Evolutionary conservation across 768 basidiomycete genomes (phyloP).

Genomic region (Lactarius quietus): DNA sequence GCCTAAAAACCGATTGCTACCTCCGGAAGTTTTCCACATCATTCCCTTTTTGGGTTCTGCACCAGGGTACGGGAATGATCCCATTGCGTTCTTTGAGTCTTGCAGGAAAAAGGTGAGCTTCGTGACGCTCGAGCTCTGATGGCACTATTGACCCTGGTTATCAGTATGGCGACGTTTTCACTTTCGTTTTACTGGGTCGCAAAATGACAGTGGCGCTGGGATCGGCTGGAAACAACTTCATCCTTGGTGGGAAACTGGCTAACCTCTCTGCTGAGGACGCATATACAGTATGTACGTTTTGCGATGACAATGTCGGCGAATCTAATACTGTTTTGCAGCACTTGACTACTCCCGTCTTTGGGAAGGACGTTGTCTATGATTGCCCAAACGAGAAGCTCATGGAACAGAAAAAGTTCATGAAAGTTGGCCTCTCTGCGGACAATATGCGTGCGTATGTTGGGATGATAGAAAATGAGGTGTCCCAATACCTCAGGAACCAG

Average conservation of each 20-base stretch:
- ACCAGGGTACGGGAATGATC: constrained; percentile 86
- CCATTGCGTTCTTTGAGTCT: constrained; percentile 79
- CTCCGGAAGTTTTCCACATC: constrained; percentile 92
- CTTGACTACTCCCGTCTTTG: constrained; percentile 92
- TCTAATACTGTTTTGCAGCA: constrained; percentile 47
- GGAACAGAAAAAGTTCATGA: constrained; percentile 99
- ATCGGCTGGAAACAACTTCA: constrained; percentile 88
- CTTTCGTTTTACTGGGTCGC: constrained; percentile 86
- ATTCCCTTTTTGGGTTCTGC: constrained; percentile 90
- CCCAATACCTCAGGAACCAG: constrained; percentile 67
- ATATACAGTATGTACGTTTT: constrained; percentile 62
- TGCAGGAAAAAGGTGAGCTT: constrained; percentile 69
- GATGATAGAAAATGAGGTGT: constrained; percentile 44
- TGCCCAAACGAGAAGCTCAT: constrained; percentile 94
- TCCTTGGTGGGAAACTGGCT: constrained; percentile 90
- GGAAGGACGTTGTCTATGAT: constrained; percentile 97
- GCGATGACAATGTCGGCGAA: too few species aligned
- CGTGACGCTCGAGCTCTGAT: neutral
- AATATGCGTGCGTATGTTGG: constrained; percentile 80
- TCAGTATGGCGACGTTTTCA: constrained; percentile 97
- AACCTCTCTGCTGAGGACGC: constrained; percentile 95
- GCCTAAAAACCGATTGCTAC: constrained; percentile 66
- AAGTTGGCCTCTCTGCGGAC: constrained; percentile 89
- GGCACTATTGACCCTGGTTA: constrained; percentile 1
- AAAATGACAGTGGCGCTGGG: constrained; percentile 89